phyloP scores from a whole-genome alignment of 768 basidiomycete genomes.

The Tremella yokohamensis region DNA sequence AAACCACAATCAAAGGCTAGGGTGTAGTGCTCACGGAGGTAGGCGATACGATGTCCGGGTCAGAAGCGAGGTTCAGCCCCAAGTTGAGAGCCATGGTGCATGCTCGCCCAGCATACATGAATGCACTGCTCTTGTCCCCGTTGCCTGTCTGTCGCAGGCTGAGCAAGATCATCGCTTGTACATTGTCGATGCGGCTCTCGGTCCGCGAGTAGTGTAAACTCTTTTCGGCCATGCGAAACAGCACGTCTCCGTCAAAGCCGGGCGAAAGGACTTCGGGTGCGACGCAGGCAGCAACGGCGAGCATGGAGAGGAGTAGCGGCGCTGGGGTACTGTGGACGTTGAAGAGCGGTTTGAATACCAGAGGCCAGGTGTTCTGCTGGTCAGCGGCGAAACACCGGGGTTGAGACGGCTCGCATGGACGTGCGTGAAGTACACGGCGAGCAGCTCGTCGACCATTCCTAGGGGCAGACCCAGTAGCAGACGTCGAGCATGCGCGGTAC shows the following conservation, averaged over 20 bases:
- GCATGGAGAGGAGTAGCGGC: constrained; percentile 34
- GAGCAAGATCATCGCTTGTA: constrained; percentile 35
- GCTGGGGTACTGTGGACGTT: constrained; percentile 24
- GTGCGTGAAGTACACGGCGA: constrained; percentile 40
- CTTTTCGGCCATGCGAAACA: constrained; percentile 29
- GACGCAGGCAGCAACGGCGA: constrained; percentile 35
- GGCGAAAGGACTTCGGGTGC: constrained; percentile 11
- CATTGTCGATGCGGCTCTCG: constrained; percentile 24
- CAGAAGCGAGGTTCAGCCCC: constrained; percentile 31
- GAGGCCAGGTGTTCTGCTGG: constrained; percentile 41
- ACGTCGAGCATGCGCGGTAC: too few relatives aligned
- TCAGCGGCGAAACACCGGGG: not conserved
- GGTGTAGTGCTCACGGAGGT: not conserved
- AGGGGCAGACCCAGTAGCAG: not conserved
- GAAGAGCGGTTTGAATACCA: constrained; percentile 43
- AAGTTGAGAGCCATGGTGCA: constrained; percentile 34
- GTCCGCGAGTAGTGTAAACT: constrained; percentile 13
- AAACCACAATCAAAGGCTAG: not conserved
- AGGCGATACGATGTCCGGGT: not conserved
- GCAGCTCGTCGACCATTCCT: constrained; percentile 25
- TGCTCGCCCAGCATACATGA: constrained; percentile 30
- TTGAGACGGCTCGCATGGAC: constrained; percentile 27
- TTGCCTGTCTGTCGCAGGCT: constrained; percentile 40
- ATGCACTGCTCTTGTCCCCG: constrained; percentile 37
- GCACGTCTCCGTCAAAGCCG: constrained; percentile 15